phyloP scores from a whole-genome alignment of 2,329 filamentous ascomycete genomes.

The Lasiodiplodia sp. region DNA sequence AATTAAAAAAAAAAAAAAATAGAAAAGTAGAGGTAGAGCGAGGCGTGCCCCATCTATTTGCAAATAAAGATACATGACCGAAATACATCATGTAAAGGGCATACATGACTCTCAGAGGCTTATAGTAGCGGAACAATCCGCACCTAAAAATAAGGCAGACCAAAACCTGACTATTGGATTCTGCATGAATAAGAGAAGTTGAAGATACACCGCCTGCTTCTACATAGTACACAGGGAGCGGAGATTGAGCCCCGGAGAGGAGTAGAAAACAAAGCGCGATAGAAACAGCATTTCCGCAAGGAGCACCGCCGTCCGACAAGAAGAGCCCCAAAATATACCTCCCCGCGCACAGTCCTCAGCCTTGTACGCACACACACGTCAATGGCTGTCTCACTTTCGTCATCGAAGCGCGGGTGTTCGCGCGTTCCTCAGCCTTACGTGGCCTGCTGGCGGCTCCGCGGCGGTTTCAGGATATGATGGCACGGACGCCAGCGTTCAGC shows the following conservation, averaged over 20 bases:
- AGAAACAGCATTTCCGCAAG: neutral
- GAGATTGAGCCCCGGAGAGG: neutral
- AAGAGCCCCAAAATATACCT: neutral
- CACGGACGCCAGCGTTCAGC: neutral
- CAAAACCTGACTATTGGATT: too few species aligned
- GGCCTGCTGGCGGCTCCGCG: neutral
- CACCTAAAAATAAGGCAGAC: too few species aligned
- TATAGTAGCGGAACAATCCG: too few species aligned
- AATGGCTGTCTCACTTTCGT: constrained; percentile 1
- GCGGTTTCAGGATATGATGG: neutral
- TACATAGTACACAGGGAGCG: too few species aligned
- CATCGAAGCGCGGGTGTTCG: neutral
- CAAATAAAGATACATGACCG: too few species aligned
- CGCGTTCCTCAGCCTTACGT: neutral
- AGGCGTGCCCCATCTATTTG: too few species aligned
- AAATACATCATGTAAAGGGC: too few species aligned
- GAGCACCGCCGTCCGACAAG: neutral
- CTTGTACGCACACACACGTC: neutral
- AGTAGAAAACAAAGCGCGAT: neutral
- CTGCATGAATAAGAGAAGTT: too few species aligned
- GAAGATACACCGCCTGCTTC: too few species aligned
- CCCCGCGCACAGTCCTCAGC: neutral
- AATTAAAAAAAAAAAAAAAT: too few species aligned
- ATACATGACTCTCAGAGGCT: too few species aligned
- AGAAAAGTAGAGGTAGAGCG: too few species aligned